Evolutionary conservation across 805 yeast genomes (phyloP), one percentile per base, ranked within the genome.

Genomic region (Saccharomycopsis fodiens): DNA sequence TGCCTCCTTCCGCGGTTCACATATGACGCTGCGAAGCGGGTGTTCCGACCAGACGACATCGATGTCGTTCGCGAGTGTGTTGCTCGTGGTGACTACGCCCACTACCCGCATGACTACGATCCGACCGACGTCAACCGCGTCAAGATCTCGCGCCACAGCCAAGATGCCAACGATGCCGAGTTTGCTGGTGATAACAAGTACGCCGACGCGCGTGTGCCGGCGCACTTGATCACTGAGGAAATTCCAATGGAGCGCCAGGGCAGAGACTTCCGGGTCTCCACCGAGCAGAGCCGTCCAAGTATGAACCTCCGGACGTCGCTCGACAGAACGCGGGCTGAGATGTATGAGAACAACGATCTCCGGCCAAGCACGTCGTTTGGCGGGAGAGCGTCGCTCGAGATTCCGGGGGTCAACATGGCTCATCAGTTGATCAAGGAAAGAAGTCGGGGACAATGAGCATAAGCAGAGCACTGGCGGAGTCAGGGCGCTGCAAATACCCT

Each of bases 31-130:
- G 53, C 71, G 35, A 71, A 66, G 51, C 76, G 73, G 48, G 57
- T 78, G 27, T 74, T 65, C 54, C 64, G 58, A 53, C 94, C 93
- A 25, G 70, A 66, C 46, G 93, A 85, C 61, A 64, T 79, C 48
- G 91, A 84, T 55, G 79, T 85, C 52, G 72, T 85, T 45, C 66
- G 93, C 56, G 93, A 85, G 61, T 73, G 85, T 62, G 79, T 77
- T 54, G 62, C 62, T 21, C 67, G 72, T 45, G 93, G 93, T 39
- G 83, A 80, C 54, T 84, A 74, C 55, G 78, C 68, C 48, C 76
- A 72, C 31, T 83, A 79, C 58, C 88, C 88, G 8, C 64, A 59
- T 8, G 71, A 74, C 44, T 84, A 81, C 58, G 94, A 84, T 59
- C 94, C 94, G 37, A 83, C 94, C 2, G 89, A 83, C 61, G 86